Evolutionary conservation across 108 stramenopile species (phyloP).

Genomic region (Poteriospumella lacustris): DNA sequence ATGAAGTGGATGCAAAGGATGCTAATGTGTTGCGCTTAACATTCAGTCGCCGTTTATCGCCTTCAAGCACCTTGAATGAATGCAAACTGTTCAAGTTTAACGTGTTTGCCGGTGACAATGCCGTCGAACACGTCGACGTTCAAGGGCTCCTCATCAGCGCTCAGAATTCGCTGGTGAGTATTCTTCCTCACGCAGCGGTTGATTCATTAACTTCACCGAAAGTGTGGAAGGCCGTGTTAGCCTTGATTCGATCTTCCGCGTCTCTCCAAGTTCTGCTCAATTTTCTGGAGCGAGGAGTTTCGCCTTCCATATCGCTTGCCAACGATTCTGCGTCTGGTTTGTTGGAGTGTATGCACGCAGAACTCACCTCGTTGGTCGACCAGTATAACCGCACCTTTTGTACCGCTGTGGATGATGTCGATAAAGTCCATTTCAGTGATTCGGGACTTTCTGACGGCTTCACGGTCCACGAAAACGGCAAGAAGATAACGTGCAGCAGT

Average conservation of each 20-base stretch:
- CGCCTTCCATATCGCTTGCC: neutral
- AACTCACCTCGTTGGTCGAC: too few relatives aligned
- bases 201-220: neutral
- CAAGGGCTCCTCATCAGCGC: neutral
- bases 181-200: neutral
- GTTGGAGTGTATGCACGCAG: too few relatives aligned
- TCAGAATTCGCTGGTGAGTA: too few relatives aligned
- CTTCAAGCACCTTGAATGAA: neutral
- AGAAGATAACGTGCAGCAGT: too few relatives aligned
- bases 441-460: too few relatives aligned
- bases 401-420: too few relatives aligned
- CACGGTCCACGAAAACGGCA: too few relatives aligned
- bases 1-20: neutral
- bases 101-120: neutral
- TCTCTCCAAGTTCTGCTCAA: neutral
- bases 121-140: neutral
- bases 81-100: neutral
- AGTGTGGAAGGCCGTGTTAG: neutral
- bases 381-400: too few relatives aligned
- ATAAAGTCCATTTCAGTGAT: too few relatives aligned
- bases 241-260: neutral
- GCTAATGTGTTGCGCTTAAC: neutral
- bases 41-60: neutral
- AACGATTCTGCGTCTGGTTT: too few relatives aligned
- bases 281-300: neutral